Evolutionary conservation across 1,284 basidiomycete genomes (phyloP).

Genomic region (Rhodotorula sp.): DNA sequence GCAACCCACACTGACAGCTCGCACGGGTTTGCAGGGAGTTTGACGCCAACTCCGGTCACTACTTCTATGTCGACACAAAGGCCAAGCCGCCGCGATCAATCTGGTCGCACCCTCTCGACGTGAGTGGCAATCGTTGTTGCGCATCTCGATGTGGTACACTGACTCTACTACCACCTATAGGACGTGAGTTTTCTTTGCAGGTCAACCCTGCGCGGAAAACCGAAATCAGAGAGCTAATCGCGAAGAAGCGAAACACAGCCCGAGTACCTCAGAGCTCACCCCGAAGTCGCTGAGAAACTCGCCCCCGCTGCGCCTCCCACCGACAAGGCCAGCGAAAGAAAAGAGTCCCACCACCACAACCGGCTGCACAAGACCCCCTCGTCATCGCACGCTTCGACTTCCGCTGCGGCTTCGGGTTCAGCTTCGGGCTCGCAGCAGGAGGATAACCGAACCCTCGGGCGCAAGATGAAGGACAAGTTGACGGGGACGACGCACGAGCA

Average conservation of each 20-base stretch:
- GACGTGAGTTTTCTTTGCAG: neutral
- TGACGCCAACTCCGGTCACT: slow-evolving; percentile 23
- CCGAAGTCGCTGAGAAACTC: slow-evolving; percentile 13
- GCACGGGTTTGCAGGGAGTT: slow-evolving; percentile 8
- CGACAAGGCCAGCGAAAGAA: neutral
- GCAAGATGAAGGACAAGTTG: slow-evolving; percentile 47
- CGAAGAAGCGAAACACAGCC: neutral
- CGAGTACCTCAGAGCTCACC: slow-evolving; percentile 16
- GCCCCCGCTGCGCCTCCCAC: slow-evolving; percentile 4
- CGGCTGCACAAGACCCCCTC: neutral
- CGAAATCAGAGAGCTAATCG: neutral
- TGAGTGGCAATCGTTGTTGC: neutral
- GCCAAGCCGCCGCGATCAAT: slow-evolving; percentile 47
- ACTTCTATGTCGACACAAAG: slow-evolving; percentile 42
- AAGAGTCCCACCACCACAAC: neutral
- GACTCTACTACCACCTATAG: neutral
- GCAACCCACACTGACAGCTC: neutral
- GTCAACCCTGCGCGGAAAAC: too few relatives aligned
- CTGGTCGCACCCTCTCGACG: slow-evolving; percentile 48
- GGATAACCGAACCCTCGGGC: slow-evolving; percentile 41
- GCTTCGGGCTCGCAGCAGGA: neutral
- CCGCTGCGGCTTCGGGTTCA: neutral
- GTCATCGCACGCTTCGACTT: neutral
- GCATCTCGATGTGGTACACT: neutral
- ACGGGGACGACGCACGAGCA: slow-evolving; percentile 46